phyloP scores from a whole-genome alignment of 805 yeast genomes.

The Aciculoconidium aculeatum region DNA sequence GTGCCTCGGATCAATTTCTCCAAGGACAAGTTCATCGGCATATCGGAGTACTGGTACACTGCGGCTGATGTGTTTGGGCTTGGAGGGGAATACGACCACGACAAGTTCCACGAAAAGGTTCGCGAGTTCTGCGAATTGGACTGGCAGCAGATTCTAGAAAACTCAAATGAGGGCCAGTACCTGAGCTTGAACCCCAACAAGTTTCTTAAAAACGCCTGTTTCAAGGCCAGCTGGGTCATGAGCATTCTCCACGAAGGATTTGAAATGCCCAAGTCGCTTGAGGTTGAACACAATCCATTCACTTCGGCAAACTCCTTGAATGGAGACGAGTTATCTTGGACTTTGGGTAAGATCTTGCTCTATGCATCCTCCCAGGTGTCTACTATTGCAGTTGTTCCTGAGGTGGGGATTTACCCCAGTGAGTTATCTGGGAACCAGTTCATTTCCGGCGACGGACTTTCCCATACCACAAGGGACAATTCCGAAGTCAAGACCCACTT shows the following conservation, averaged over 20 bases:
- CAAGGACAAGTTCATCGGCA: conserved; percentile 81
- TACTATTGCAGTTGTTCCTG: conserved; percentile 11
- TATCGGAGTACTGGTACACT: conserved; percentile 96
- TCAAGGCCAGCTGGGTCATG: conserved; percentile 92
- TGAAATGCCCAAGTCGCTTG: conserved; percentile 60
- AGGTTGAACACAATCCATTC: conserved; percentile 51
- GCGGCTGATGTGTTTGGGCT: conserved; percentile 85
- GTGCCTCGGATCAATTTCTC: conserved; percentile 82
- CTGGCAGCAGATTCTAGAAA: conserved; percentile 53
- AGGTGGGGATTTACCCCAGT: conserved; percentile 39
- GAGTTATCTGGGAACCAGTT: conserved; percentile 26
- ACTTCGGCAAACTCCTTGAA: conserved; percentile 76
- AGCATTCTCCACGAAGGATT: conserved; percentile 90
- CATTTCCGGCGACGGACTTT: conserved; percentile 30
- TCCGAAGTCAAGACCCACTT: not conserved
- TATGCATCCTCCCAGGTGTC: conserved; percentile 70
- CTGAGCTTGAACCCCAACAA: conserved; percentile 46
- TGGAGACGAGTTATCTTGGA: conserved; percentile 92
- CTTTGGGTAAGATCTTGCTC: conserved; percentile 79
- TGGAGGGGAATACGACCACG: conserved; percentile 84
- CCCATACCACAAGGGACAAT: no score
- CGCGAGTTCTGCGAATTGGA: conserved; percentile 68
- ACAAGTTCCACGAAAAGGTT: conserved; percentile 59
- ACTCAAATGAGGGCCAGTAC: conserved; percentile 52
- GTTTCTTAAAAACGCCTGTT: conserved; percentile 71